A percentile compares a stretch with the other conserved stretches of the same genome.
Conservation (phyloP, 257 asterid genomes). For the Nyctanthes arbortristis region DNA sequence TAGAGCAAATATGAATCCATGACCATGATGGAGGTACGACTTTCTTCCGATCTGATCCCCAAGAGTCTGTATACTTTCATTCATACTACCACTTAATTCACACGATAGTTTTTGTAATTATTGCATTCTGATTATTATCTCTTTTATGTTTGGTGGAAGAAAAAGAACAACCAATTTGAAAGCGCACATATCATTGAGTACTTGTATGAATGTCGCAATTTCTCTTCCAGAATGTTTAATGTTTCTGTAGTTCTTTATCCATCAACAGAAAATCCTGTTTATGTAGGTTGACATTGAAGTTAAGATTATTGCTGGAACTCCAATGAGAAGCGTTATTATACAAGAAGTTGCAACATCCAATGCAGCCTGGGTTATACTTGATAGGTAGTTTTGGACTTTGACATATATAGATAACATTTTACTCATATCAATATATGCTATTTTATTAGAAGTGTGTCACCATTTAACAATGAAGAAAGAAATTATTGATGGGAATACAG, state of each 20-base stretch:
- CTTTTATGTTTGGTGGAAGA: background rate
- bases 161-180: background rate
- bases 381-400: constrained; percentile 44
- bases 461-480: background rate
- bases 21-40: too few species aligned
- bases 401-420: constrained; percentile 7
- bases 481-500: background rate
- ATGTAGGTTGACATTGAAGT: constrained; percentile 71
- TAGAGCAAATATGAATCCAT: too few species aligned
- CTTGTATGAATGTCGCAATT: background rate
- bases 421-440: background rate
- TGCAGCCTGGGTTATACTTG: constrained; percentile 67
- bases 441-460: background rate
- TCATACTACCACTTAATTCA: background rate
- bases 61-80: too few species aligned
- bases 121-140: background rate
- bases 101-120: background rate
- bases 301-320: constrained; percentile 72
- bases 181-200: background rate
- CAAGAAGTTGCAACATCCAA: constrained; percentile 54
- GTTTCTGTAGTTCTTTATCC: background rate
- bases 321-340: constrained; percentile 43
- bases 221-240: background rate
- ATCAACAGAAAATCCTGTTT: background rate
- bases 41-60: too few species aligned